Evolutionary conservation across 2,329 filamentous ascomycete species (phyloP).

Genomic region (Hypoxylon sp.): DNA sequence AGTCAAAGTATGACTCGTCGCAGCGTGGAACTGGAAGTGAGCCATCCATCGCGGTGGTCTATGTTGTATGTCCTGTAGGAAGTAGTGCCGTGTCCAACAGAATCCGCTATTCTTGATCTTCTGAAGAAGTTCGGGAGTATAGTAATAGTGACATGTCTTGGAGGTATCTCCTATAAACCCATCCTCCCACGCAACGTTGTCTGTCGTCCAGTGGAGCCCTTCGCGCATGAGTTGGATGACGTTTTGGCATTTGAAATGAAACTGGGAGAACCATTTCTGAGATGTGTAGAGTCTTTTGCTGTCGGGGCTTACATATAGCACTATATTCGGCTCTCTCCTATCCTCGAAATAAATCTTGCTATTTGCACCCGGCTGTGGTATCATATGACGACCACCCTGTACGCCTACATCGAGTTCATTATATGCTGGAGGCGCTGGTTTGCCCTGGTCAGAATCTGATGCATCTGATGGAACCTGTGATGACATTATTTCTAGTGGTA

Average conservation of each 20-base stretch:
- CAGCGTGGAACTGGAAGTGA: conserved; percentile 8
- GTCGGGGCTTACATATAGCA: too few species aligned
- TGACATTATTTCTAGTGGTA: too few species aligned
- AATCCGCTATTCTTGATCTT: background rate
- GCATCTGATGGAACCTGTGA: too few species aligned
- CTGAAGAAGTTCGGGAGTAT: background rate
- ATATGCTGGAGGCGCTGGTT: too few species aligned
- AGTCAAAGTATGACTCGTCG: background rate
- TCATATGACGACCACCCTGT: too few species aligned
- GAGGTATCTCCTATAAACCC: background rate
- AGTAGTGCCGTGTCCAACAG: background rate
- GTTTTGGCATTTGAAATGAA: conserved; percentile 7
- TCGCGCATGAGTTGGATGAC: conserved; percentile 14
- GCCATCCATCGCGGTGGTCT: conserved; percentile 5
- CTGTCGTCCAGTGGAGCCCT: conserved; percentile 14
- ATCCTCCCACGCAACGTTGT: conserved; percentile 13
- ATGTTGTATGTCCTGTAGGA: conserved; percentile 1
- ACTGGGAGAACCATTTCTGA: background rate
- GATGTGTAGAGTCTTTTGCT: too few species aligned
- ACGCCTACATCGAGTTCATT: too few species aligned
- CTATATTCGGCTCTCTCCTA: too few species aligned
- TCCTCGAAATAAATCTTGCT: too few species aligned
- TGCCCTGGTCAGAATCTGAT: too few species aligned
- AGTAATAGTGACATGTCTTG: too few species aligned
- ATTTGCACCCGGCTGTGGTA: too few species aligned